Percentiles rank a stretch among this genome's conserved stretches.
phyloP scores from a whole-genome alignment of 805 yeast species.

The Kluyveromyces dobzhanskii region DNA sequence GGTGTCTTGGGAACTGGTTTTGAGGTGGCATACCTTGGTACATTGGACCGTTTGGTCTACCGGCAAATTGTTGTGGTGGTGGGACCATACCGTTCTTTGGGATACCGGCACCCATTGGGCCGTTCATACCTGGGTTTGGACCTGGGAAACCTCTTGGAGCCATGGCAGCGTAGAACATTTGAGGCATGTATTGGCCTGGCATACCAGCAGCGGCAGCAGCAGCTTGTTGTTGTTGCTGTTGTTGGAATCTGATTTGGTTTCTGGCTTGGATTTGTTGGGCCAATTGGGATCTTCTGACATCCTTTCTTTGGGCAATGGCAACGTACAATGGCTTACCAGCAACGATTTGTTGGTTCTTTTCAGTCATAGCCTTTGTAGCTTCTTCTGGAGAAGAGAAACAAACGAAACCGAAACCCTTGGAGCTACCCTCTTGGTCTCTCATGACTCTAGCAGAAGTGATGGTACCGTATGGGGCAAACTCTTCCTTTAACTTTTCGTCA shows the following conservation, averaged over 20 bases:
- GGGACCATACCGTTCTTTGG: conserved; percentile 41
- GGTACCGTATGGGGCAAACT: conserved; percentile 86
- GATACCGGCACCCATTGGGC: conserved; percentile 53
- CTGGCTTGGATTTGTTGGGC: conserved; percentile 97
- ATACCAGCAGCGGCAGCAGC: conserved; percentile 33
- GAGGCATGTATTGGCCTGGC: conserved; percentile 34
- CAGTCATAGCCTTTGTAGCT: conserved; percentile 96
- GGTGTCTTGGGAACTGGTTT: conserved; percentile 38
- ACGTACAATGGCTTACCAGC: conserved; percentile 95
- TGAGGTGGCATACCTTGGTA: conserved; percentile 76
- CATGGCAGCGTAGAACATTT: conserved; percentile 39
- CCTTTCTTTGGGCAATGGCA: conserved; percentile 98
- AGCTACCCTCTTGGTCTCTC: conserved; percentile 90
- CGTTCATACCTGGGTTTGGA: conserved; percentile 75
- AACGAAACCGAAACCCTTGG: conserved; percentile 98
- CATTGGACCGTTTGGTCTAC: conserved; percentile 70
- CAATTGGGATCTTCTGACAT: conserved; percentile 92
- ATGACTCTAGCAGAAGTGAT: conserved; percentile 95
- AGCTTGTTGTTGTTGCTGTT: conserved; percentile 61
- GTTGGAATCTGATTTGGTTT: conserved; percentile 97
- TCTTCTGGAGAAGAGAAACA: conserved; percentile 97
- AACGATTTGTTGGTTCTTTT: conserved; percentile 96
- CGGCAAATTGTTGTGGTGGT: conserved; percentile 54
- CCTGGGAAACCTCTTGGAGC: conserved; percentile 82
- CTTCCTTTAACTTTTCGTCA: conserved; percentile 86